These are phyloP conservation scores for Claviceps capensis DNA, from an alignment of 2,329 filamentous ascomycete genomes.

Conservation along the genomic window DNA sequence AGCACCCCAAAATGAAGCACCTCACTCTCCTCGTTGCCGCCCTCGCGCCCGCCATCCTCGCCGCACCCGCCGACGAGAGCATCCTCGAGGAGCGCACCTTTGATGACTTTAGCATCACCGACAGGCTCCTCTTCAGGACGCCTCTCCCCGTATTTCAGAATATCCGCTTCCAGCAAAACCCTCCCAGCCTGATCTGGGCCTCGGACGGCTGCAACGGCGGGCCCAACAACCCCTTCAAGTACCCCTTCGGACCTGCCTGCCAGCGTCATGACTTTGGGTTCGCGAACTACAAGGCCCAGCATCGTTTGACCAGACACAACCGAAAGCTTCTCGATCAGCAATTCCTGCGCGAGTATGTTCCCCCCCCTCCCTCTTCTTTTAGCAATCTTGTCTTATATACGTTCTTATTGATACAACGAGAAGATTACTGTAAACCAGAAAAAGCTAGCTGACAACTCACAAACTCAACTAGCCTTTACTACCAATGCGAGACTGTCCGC, in stretches of 20 bases:
- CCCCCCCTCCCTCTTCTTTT: neutral
- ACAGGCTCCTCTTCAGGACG: conserved; percentile 31
- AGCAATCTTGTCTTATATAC: too few species aligned
- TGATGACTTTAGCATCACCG: conserved; percentile 17
- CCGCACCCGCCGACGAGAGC: neutral
- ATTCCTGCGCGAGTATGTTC: conserved; percentile 31
- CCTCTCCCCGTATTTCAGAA: conserved; percentile 27
- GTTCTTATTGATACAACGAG: too few species aligned
- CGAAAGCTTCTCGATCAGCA: conserved; percentile 34
- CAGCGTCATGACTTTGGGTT: conserved; percentile 45
- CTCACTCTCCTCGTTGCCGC: neutral
- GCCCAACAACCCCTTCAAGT: conserved; percentile 30
- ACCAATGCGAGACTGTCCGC: conserved; percentile 18
- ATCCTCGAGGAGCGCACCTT: neutral
- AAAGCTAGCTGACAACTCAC: too few species aligned
- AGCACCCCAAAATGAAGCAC: neutral
- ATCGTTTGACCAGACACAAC: conserved; percentile 27
- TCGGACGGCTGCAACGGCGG: conserved; percentile 29
- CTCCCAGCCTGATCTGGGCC: conserved; percentile 25
- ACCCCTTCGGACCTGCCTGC: conserved; percentile 30
- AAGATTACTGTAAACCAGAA: too few species aligned
- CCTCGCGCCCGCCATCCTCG: neutral
- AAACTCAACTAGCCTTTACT: conserved; percentile 17
- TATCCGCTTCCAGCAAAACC: conserved; percentile 25
- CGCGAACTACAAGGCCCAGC: conserved; percentile 36